Percentiles rank a stretch among this genome's conserved stretches.
phyloP scores from a whole-genome alignment of 805 yeast species.

The Starmerella gropengiesseri region DNA sequence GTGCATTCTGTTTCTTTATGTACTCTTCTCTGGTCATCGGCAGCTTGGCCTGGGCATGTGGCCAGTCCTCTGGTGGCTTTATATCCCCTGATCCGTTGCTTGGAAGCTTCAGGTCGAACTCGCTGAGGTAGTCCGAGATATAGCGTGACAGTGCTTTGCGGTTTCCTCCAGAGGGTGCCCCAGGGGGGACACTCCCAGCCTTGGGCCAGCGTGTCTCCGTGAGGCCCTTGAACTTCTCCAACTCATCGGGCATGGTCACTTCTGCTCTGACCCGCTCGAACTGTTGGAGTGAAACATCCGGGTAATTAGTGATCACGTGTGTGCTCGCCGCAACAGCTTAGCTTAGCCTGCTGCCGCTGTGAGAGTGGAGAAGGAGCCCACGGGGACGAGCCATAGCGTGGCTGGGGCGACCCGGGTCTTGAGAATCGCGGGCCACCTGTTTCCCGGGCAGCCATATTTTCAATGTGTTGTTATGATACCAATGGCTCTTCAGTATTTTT shows the following conservation, averaged over 20 bases:
- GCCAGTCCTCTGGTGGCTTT: slow-evolving; percentile 14
- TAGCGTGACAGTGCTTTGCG: slow-evolving; percentile 19
- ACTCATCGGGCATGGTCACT: slow-evolving; percentile 15
- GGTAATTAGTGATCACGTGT: slow-evolving; percentile 1
- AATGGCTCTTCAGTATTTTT: no score
- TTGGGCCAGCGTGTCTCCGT: slow-evolving; percentile 21
- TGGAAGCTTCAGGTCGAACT: slow-evolving; percentile 7
- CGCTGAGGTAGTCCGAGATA: slow-evolving; percentile 13
- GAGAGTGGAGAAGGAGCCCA: no score
- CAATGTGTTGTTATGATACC: no score
- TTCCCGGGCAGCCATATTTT: no score
- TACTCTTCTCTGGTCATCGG: slow-evolving; percentile 22
- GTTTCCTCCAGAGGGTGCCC: slow-evolving; percentile 12
- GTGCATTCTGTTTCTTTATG: slow-evolving; percentile 23
- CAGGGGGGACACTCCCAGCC: slow-evolving; percentile 4
- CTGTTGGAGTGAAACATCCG: neutral
- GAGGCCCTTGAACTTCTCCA: slow-evolving; percentile 15
- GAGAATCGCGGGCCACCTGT: no score
- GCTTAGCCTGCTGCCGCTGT: no score
- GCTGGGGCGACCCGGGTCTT: no score
- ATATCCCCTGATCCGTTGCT: neutral
- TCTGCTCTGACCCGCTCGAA: neutral
- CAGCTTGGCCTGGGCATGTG: slow-evolving; percentile 8
- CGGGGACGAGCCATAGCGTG: no score
- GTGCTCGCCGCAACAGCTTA: no score